Base-by-base conservation (phyloP, 805 yeast genomes). In the Candida silvicultrix region DNA sequence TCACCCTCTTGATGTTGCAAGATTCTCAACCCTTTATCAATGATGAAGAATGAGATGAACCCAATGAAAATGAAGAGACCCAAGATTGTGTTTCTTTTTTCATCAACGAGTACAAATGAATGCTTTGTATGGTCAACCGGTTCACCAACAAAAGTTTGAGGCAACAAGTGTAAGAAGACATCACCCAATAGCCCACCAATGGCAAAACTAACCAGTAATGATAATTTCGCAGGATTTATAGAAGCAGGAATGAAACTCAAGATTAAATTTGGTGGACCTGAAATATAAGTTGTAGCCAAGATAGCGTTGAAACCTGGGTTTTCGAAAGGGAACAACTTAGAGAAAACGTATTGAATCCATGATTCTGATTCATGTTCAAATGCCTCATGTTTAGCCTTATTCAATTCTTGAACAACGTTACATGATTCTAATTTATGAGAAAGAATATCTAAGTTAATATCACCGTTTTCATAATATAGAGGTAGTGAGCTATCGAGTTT, bases 151-250 rank as follows among this genome's bases (percentile, higher is more conserved):
- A 80, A 82, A 1, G 81, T 76, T 55, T 82, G 85, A 3, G 94
- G 94, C 41, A 85, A 63, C 48, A 85, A 58, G 61, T 85, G 94
- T 39, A 85, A 60, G 50, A 85, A 82, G 1, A 84, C 80, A 58
- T 85, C 92, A 40, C 92, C 92, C 32, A 85, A 64, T 35, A 85
- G 66, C 1, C 90, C 86, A 40, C 94, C 94, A 41, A 81, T 74
- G 14, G 92, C 90, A 65, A 85, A 84, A 40, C 87, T 70, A 1
- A 84, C 86, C 45, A 85, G 62, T 22, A 76, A 58, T 10, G 79
- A 68, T 34, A 83, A 64, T 29, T 71, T 65, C 2, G 75, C 62
- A 0, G 81, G 78, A 41, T 74, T 66, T 41, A 81, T 78, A 25
- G 71, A 62, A 0, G 81, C 72, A 6, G 89, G 88, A 31, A 81